phyloP scores from a whole-genome alignment of 768 basidiomycete species.

The Leccinum barrowsii region DNA sequence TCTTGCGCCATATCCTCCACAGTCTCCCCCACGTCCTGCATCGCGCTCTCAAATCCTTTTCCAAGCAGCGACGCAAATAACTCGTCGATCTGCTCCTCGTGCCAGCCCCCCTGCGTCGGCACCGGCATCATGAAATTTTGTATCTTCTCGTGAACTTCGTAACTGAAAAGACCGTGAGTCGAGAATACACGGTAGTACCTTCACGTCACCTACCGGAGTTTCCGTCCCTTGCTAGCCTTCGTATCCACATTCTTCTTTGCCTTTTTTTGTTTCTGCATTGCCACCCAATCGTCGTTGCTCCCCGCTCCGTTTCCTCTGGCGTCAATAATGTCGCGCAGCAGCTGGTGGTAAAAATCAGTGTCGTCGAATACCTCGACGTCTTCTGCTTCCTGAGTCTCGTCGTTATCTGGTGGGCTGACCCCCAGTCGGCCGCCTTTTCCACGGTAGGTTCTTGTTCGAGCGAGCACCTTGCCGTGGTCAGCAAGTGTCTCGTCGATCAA shows the following conservation, averaged over 20 bases:
- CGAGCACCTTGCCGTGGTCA: conserved; percentile 56
- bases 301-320: conserved; percentile 43
- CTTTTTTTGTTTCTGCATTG: conserved; percentile 63
- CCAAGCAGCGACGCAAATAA: conserved; percentile 87
- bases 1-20: conserved; percentile 29
- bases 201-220: conserved; percentile 60
- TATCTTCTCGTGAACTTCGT: conserved; percentile 92
- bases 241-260: conserved; percentile 90
- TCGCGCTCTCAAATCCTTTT: conserved; percentile 52
- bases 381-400: conserved; percentile 34
- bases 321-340: conserved; percentile 90
- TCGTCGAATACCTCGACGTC: conserved; percentile 72
- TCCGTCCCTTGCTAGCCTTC: conserved; percentile 92
- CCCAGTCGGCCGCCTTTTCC: conserved; percentile 47
- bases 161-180: conserved; percentile 44
- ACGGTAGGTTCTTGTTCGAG: conserved; percentile 58
- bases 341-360: conserved; percentile 89
- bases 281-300: conserved; percentile 59
- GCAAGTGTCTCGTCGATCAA: conserved; percentile 72
- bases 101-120: conserved; percentile 67
- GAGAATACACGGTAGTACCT: neutral
- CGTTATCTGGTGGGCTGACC: conserved; percentile 27
- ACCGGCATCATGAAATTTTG: conserved; percentile 97
- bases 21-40: conserved; percentile 27
- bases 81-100: conserved; percentile 95